Base-by-base conservation (phyloP, 2,329 filamentous ascomycete genomes). In the Claviceps quebecensis region DNA sequence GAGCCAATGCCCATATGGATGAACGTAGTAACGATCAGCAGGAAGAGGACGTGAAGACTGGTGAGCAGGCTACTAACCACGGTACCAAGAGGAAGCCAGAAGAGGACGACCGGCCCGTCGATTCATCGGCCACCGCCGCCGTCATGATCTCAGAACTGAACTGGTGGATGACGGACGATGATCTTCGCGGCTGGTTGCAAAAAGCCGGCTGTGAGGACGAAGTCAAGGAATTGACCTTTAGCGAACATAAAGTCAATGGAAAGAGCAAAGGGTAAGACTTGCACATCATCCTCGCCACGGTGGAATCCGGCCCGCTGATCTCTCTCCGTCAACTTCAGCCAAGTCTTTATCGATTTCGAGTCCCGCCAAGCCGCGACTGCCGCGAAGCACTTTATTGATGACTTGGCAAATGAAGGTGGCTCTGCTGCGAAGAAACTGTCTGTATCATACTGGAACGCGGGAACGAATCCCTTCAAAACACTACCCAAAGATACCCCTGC, bases 161-260 rank as follows among this genome's bases (percentile, higher is more conserved):
- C 66, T 98, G 93, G 93, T 97, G 91, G 91, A 90, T 83, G 34
- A 95, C 86, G 2, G 93, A 98, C 63, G 93, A 98, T 62, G 89
- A 97, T 59, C 80, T 98, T 52, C 85, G 93, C 50, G 86, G 85
- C 48, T 96, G 89, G 87, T 76, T 86, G 23, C 81, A 82, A 57
- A 77, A 86, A 57, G 87, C 85, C n/a, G 79, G 78, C 2, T 87
- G 81, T 58, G 93, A 97, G 65, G 77, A 83, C 45, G 87, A 95
- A 61, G 71, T 97, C 17, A 89, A 87, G 61, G 93, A 97, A 55
- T 81, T 98, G 49, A 95, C 90, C 0, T 98, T 97, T 66, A 96
- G 88, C 61, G 93, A 98, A 66, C 93, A 97, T 69, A 98, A 98
- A 66, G 90, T 97, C 47, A 98, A 98, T 59, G 93, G 93, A 59